Percentiles rank a stretch among this genome's conserved stretches.
Evolutionary conservation across 306 rosid species (phyloP).

Genomic region (Acmispon strigosus): DNA sequence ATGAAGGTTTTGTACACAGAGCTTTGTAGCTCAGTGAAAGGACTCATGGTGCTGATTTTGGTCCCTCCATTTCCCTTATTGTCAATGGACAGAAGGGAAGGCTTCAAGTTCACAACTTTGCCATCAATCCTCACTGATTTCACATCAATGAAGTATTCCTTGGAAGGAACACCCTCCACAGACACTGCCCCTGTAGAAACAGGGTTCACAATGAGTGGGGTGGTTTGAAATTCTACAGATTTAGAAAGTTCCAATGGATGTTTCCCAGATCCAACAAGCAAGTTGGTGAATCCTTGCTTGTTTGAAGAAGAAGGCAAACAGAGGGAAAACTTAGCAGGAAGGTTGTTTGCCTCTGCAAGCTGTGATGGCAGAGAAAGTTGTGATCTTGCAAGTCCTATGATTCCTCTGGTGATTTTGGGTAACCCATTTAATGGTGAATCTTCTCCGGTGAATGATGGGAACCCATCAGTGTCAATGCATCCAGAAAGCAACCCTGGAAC

Average conservation of each 20-base stretch:
- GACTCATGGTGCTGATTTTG: conserved; percentile 24
- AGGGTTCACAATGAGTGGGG: conserved; percentile 12
- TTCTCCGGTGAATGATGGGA: neutral
- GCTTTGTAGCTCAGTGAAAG: conserved; percentile 19
- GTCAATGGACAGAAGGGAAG: conserved; percentile 19
- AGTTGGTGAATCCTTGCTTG: conserved; percentile 2
- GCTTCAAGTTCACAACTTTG: conserved; percentile 19
- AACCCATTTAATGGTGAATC: conserved; percentile 15
- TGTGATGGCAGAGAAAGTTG: neutral
- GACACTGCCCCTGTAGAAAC: neutral
- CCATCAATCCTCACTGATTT: conserved; percentile 31
- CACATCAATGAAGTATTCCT: conserved; percentile 28
- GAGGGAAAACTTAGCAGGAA: conserved; percentile 1
- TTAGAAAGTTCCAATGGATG: neutral
- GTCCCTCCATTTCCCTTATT: conserved; percentile 30
- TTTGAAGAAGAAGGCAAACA: conserved; percentile 23
- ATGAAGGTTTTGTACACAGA: conserved; percentile 25
- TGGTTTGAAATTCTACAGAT: neutral
- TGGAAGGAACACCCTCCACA: conserved; percentile 6
- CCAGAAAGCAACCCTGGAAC: conserved; percentile 1
- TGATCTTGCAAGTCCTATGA: conserved; percentile 11
- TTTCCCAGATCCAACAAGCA: conserved; percentile 6
- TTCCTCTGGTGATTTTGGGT: conserved; percentile 17
- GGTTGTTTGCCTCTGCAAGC: neutral
- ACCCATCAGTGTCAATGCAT: neutral